Conservation (phyloP, 768 basidiomycete species). For the Suillus variegatus region DNA sequence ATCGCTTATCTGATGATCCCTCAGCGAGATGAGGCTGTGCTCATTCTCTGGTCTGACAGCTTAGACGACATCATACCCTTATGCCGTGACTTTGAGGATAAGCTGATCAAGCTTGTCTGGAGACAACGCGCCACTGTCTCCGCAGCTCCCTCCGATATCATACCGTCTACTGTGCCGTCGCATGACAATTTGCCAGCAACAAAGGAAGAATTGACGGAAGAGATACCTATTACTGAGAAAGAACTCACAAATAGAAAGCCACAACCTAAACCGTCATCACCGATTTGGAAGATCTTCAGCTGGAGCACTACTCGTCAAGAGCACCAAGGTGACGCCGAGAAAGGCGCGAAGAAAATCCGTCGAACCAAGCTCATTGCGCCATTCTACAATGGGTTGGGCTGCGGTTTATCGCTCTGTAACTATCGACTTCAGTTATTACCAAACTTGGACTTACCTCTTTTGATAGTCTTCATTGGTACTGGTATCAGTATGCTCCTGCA, state of each 20-base stretch:
- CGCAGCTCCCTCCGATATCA: constrained; percentile 38
- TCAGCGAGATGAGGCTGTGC: constrained; percentile 80
- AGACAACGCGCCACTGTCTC: constrained; percentile 41
- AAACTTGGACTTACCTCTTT: constrained; percentile 8
- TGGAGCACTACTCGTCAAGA: constrained; percentile 51
- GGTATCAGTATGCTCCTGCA: constrained; percentile 60
- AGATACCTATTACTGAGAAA: constrained; percentile 11
- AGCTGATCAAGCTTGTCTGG: constrained; percentile 85
- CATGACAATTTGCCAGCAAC: constrained; percentile 55
- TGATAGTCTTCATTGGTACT: constrained; percentile 65
- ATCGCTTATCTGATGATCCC: constrained; percentile 2
- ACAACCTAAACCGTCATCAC: background rate
- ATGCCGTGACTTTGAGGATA: constrained; percentile 72
- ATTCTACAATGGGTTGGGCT: constrained; percentile 69
- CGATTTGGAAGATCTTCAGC: constrained; percentile 31
- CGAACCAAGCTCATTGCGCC: constrained; percentile 69
- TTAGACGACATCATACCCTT: constrained; percentile 77
- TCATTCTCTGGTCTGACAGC: constrained; percentile 85
- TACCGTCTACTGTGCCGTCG: constrained; percentile 51
- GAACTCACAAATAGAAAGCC: background rate
- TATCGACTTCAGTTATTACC: constrained; percentile 3
- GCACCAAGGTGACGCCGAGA: constrained; percentile 51
- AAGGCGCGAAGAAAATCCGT: constrained; percentile 41
- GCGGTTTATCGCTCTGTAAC: constrained; percentile 64
- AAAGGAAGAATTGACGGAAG: constrained; percentile 23